These are phyloP conservation scores for Cyclanthera cordifolia DNA, from an alignment of 306 rosid species.

Conservation along the genomic window DNA sequence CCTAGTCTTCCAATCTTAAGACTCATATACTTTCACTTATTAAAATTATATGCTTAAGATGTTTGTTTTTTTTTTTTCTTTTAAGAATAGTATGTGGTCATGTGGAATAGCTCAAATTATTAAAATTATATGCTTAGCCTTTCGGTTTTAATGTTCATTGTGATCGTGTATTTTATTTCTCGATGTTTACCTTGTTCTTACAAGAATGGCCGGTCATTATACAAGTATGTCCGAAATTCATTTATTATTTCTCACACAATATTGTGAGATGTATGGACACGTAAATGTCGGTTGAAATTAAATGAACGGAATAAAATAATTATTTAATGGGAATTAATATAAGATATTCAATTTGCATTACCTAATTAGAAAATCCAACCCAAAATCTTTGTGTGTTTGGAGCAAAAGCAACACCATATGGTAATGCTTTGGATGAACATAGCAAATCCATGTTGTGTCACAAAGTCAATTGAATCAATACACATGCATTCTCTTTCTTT, in stretches of 20 bases:
- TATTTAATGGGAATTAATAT: background rate
- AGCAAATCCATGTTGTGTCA: conserved; percentile 61
- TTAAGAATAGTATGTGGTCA: too few species aligned
- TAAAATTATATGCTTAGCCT: too few species aligned
- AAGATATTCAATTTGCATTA: background rate
- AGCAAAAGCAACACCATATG: conserved; percentile 35
- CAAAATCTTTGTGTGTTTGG: conserved; percentile 12
- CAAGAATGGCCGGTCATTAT: background rate
- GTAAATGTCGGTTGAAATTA: background rate
- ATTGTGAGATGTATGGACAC: background rate
- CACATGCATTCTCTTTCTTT: conserved; percentile 41
- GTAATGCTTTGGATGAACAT: conserved; percentile 36
- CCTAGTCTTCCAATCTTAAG: background rate
- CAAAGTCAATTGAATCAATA: conserved; percentile 46
- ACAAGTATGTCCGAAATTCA: background rate
- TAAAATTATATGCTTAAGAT: too few species aligned
- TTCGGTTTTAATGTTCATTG: background rate
- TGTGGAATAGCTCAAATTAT: too few species aligned
- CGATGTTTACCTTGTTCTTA: background rate
- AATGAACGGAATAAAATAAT: background rate
- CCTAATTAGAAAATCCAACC: background rate
- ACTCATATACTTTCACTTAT: background rate
- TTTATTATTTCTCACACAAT: background rate
- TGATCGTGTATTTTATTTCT: too few species aligned
- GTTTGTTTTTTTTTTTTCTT: too few species aligned